Evolutionary conservation across 345 rosid genomes (phyloP).

Genomic region (Lepidium africanum): DNA sequence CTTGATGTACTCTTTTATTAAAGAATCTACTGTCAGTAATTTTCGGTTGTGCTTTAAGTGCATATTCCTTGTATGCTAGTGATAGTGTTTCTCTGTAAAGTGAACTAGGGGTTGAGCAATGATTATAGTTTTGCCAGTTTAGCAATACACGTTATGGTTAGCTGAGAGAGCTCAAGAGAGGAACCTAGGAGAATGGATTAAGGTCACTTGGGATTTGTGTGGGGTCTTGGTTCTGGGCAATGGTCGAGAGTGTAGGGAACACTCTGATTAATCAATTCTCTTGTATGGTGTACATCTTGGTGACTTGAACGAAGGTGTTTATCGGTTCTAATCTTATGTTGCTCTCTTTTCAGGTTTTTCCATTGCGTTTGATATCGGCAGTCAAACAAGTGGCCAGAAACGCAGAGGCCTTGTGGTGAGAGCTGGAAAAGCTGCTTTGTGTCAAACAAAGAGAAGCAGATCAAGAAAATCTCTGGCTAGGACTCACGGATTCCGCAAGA

Average conservation of each 20-base stretch:
- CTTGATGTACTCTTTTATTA: background rate
- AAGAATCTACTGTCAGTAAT: background rate
- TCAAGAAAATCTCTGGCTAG: conserved; percentile 91
- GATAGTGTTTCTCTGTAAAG: too few species aligned
- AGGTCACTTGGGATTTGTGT: background rate
- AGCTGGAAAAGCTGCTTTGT: conserved; percentile 81
- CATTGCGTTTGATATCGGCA: conserved; percentile 45
- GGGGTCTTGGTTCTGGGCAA: background rate
- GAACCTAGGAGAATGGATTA: background rate
- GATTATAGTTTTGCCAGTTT: background rate
- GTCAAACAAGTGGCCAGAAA: conserved; percentile 29
- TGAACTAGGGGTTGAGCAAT: background rate
- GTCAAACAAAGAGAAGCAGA: conserved; percentile 85
- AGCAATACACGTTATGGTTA: background rate
- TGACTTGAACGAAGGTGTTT: background rate
- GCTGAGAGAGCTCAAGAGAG: background rate
- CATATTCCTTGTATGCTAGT: background rate
- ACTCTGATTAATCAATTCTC: background rate
- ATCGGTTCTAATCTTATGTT: background rate
- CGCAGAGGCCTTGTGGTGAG: conserved; percentile 67
- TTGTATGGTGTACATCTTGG: background rate
- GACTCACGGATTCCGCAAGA: conserved; percentile 81
- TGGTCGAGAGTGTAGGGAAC: background rate
- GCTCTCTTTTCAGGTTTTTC: conserved; percentile 50
- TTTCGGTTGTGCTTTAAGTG: background rate